Conservation (phyloP, 495 filamentous ascomycete species). For the Apiosordaria backusii region DNA sequence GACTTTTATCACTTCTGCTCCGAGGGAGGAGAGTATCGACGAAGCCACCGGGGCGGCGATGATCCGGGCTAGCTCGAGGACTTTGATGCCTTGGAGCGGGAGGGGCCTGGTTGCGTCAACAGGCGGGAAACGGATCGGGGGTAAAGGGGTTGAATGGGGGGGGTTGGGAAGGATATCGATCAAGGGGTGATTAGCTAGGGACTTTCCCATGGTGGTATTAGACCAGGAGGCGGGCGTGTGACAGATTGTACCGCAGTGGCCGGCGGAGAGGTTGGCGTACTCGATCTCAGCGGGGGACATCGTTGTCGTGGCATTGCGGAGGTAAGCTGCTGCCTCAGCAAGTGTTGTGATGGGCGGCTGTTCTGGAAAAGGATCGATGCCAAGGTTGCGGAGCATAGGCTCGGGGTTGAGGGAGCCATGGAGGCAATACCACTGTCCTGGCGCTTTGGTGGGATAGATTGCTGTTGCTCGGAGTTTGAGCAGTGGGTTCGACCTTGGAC, state of each 20-base stretch:
- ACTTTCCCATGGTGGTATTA: constrained; percentile 23
- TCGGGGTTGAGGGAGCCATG: constrained; percentile 24
- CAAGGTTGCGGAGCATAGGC: constrained; percentile 21
- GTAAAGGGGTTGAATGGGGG: neutral
- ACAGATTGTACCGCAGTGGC: constrained; percentile 31
- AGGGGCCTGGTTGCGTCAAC: constrained; percentile 5
- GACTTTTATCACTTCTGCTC: constrained; percentile 41
- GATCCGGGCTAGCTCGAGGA: constrained; percentile 55
- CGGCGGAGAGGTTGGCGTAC: constrained; percentile 21
- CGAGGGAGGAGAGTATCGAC: constrained; percentile 53
- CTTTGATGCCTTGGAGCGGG: constrained; percentile 34
- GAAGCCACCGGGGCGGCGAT: constrained; percentile 52
- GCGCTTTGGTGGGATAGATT: constrained; percentile 25
- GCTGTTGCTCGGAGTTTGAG: constrained; percentile 19
- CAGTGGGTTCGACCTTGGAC: constrained; percentile 8
- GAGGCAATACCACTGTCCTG: constrained; percentile 25
- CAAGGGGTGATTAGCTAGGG: constrained; percentile 22
- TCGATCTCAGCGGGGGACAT: constrained; percentile 25
- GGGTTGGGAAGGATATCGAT: constrained; percentile 15
- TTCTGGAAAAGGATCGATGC: constrained; percentile 20
- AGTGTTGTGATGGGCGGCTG: constrained; percentile 14
- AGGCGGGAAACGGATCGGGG: constrained; percentile 17
- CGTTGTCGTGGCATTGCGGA: constrained; percentile 10
- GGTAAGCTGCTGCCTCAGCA: constrained; percentile 23
- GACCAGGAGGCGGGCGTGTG: constrained; percentile 24